Percentiles rank a stretch among this genome's conserved stretches.
These are phyloP conservation scores for Aciculosporium take DNA, from an alignment of 2,329 filamentous ascomycete genomes.

Conservation along the genomic window DNA sequence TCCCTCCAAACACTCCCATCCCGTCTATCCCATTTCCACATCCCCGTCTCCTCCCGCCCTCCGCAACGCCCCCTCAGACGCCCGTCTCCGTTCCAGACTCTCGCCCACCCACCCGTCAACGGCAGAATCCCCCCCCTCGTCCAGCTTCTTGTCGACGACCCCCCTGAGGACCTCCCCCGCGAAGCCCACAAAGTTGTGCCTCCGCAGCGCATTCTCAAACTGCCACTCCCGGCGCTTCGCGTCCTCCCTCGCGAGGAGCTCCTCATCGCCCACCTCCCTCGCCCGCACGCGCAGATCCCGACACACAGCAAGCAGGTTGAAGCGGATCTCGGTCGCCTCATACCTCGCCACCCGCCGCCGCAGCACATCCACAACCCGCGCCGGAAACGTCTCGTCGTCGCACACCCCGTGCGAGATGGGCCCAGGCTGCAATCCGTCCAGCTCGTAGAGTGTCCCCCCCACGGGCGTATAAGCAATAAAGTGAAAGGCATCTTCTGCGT, in stretches of 20 bases:
- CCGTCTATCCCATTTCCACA: conserved; percentile 24
- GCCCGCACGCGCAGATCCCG: conserved; percentile 67
- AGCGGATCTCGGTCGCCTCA: conserved; percentile 75
- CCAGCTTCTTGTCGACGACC: conserved; percentile 62
- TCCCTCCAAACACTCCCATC: neutral
- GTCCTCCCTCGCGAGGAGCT: conserved; percentile 66
- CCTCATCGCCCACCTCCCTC: conserved; percentile 66
- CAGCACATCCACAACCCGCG: conserved; percentile 73
- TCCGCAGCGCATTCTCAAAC: conserved; percentile 84
- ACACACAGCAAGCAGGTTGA: conserved; percentile 90
- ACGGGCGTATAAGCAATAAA: conserved; percentile 90
- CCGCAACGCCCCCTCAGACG: conserved; percentile 20
- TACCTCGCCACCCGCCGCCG: conserved; percentile 75
- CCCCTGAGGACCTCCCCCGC: conserved; percentile 80
- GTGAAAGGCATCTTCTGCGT: conserved; percentile 89
- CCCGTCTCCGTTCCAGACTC: conserved; percentile 41
- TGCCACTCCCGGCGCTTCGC: conserved; percentile 74
- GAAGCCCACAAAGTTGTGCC: conserved; percentile 95
- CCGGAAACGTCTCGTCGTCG: conserved; percentile 54
- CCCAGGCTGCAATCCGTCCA: conserved; percentile 85
- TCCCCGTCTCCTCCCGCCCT: conserved; percentile 24
- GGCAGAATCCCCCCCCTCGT: conserved; percentile 44
- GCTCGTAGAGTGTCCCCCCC: conserved; percentile 71
- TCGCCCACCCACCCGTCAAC: conserved; percentile 64
- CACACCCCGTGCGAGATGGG: conserved; percentile 81